Percentiles rank a stretch among this genome's conserved stretches.
phyloP scores from a whole-genome alignment of 2,329 filamentous ascomycete genomes.

The Hypoxylon sp. region DNA sequence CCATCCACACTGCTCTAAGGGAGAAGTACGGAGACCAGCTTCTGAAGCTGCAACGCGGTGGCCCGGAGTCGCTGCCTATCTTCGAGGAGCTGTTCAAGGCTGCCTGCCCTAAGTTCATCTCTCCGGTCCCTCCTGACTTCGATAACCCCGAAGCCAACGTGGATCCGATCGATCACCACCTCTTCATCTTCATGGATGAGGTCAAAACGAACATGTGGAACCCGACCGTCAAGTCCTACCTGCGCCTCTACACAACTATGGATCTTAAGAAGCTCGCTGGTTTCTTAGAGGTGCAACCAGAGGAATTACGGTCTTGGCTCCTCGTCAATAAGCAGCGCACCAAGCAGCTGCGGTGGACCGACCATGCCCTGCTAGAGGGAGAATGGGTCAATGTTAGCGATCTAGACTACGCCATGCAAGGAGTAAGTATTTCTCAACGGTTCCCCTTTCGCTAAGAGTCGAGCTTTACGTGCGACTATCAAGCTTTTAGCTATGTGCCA shows the following conservation, averaged over 20 bases:
- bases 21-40: conserved; percentile 99
- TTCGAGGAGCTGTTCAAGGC: conserved; percentile 98
- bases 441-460: conserved; percentile 25
- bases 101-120: conserved; percentile 99
- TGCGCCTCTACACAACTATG: conserved; percentile 99
- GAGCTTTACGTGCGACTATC: conserved; percentile 45
- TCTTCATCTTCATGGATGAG: conserved; percentile 99
- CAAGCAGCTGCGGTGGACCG: conserved; percentile 94
- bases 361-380: conserved; percentile 90
- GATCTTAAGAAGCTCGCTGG: conserved; percentile 97
- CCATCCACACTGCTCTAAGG: conserved; percentile 96
- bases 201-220: conserved; percentile 99
- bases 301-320: conserved; percentile 93
- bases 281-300: conserved; percentile 97
- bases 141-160: conserved; percentile 96
- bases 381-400: conserved; percentile 95
- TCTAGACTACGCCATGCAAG: conserved; percentile 96
- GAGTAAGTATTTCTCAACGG: conserved; percentile 70
- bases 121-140: conserved; percentile 95
- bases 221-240: conserved; percentile 97
- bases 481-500: conserved; percentile 46
- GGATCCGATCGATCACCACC: conserved; percentile 97
- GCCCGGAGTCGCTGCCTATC: conserved; percentile 93
- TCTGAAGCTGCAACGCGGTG: conserved; percentile 94
- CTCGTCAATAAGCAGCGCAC: conserved; percentile 99